Conservation (phyloP, 2,329 filamentous ascomycete species). For the Teratosphaeria gauchensis region DNA sequence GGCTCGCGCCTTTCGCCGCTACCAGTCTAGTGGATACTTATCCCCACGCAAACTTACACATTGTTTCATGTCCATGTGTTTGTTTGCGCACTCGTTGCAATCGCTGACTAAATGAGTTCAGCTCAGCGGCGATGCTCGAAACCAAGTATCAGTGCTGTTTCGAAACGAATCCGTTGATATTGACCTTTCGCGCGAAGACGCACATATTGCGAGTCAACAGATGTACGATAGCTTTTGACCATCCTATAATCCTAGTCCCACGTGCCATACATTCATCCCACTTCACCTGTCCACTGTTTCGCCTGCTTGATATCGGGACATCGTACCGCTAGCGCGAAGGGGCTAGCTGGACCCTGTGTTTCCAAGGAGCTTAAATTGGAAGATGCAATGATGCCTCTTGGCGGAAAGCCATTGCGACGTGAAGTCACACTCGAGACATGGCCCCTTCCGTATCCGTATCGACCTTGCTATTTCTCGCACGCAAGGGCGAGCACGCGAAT, state of each 20-base stretch:
- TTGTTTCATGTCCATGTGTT: too few relatives aligned
- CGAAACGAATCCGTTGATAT: too few relatives aligned
- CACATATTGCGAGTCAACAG: too few relatives aligned
- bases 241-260: background rate
- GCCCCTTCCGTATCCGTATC: background rate
- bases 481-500: background rate
- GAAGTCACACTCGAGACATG: background rate
- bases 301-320: background rate
- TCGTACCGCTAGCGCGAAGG: background rate
- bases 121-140: too few relatives aligned
- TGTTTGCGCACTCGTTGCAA: too few relatives aligned
- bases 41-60: too few relatives aligned
- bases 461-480: background rate
- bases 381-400: background rate
- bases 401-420: background rate
- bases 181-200: too few relatives aligned
- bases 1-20: too few relatives aligned
- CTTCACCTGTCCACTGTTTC: background rate
- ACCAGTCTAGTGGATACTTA: too few relatives aligned
- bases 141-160: too few relatives aligned
- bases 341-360: background rate
- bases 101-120: too few relatives aligned
- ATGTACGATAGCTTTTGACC: too few relatives aligned
- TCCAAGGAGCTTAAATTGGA: background rate
- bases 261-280: background rate